Evolutionary conservation across 768 basidiomycete genomes (phyloP).

Genomic region (Naganishia randhawae): DNA sequence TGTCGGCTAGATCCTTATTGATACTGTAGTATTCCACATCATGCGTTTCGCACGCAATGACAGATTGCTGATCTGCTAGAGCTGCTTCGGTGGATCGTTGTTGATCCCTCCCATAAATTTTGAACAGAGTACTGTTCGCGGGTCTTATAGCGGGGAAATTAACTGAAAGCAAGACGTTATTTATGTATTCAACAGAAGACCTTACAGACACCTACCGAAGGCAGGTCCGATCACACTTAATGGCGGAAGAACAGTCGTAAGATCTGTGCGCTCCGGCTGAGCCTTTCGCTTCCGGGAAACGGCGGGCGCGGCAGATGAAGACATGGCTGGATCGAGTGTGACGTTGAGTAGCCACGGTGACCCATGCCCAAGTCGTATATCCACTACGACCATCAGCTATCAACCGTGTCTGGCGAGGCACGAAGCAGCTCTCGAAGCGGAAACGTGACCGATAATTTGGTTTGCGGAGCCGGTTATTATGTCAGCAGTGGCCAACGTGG

Average conservation of each 20-base stretch:
- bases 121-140: slow-evolving; percentile 42
- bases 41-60: slow-evolving; percentile 79
- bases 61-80: slow-evolving; percentile 42
- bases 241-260: neutral
- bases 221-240: neutral
- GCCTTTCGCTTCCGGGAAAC: neutral
- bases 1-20: slow-evolving; percentile 53
- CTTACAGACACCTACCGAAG: neutral
- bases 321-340: neutral
- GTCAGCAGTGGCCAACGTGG: too few relatives aligned
- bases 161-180: slow-evolving; percentile 31
- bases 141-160: slow-evolving; percentile 49
- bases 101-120: slow-evolving; percentile 39
- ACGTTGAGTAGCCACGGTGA: too few relatives aligned
- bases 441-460: too few relatives aligned
- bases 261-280: neutral
- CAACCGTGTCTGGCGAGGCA: too few relatives aligned
- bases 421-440: too few relatives aligned
- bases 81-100: slow-evolving; percentile 22
- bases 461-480: too few relatives aligned
- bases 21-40: slow-evolving; percentile 75
- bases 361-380: too few relatives aligned
- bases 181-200: neutral
- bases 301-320: neutral
- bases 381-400: too few relatives aligned